Conservation (phyloP, 176 grass and related monocot species). For the Cymbopogon citratus region DNA sequence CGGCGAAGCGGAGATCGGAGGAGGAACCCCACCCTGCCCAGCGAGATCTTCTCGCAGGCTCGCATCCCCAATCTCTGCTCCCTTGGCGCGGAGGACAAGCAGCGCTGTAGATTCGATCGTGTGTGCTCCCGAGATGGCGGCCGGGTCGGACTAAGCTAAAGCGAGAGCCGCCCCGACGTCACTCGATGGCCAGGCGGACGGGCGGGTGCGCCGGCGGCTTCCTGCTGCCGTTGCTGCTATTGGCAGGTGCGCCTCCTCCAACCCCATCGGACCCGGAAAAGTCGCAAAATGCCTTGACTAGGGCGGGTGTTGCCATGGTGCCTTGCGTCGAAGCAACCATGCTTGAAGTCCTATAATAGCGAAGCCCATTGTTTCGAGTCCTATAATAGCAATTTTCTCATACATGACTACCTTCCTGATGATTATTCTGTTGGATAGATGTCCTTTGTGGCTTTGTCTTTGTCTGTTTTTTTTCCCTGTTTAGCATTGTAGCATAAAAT, state of each 20-base stretch:
- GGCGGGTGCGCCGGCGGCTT: conserved; percentile 38
- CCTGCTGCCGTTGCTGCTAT: conserved; percentile 53
- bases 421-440: background rate
- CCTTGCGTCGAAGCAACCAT: background rate
- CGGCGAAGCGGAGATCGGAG: background rate
- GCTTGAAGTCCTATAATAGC: too few relatives aligned
- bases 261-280: background rate
- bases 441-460: background rate
- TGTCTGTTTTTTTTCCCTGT: background rate
- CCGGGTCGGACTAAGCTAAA: conserved; percentile 8
- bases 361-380: background rate
- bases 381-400: too few relatives aligned
- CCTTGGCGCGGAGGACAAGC: background rate
- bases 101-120: background rate
- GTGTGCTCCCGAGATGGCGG: conserved; percentile 2
- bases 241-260: conserved; percentile 34
- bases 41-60: conserved; percentile 14
- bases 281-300: background rate
- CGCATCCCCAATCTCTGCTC: background rate
- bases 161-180: background rate
- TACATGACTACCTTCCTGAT: background rate
- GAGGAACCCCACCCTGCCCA: background rate
- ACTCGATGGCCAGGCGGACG: conserved; percentile 43
- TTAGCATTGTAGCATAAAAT: background rate
- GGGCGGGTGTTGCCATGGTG: background rate